These are phyloP conservation scores for Nepenthes alata DNA, from an alignment of 179 eudicot genomes.

Conservation along the genomic window DNA sequence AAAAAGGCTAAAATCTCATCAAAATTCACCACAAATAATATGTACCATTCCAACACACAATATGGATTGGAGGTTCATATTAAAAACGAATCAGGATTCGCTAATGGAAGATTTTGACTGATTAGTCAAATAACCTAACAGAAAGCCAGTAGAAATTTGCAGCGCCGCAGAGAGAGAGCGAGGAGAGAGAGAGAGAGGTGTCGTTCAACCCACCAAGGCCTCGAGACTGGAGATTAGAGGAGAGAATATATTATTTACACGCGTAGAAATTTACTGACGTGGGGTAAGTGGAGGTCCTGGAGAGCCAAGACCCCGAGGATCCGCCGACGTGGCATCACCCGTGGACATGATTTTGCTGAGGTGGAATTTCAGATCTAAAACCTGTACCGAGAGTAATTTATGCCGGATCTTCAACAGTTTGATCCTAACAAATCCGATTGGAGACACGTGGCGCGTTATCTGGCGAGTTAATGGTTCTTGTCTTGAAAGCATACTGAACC, in stretches of 20 bases:
- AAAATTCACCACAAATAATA: too few species aligned
- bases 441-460: slow-evolving; percentile 32
- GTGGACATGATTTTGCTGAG: slow-evolving; percentile 9
- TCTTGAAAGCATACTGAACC: not conserved
- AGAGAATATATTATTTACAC: slow-evolving; percentile 1
- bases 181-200: too few species aligned
- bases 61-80: too few species aligned
- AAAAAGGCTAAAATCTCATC: too few species aligned
- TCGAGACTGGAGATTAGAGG: not conserved
- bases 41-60: too few species aligned
- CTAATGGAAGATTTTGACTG: too few species aligned
- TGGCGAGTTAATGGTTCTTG: slow-evolving; percentile 21
- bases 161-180: too few species aligned
- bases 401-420: slow-evolving; percentile 9
- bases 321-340: slow-evolving; percentile 12
- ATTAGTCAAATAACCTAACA: too few species aligned
- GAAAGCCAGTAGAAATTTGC: too few species aligned
- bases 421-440: slow-evolving; percentile 14
- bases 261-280: slow-evolving; percentile 7
- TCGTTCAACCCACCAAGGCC: too few species aligned
- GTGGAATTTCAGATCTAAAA: slow-evolving; percentile 9
- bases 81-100: too few species aligned
- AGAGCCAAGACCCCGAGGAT: slow-evolving; percentile 7
- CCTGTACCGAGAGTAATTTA: slow-evolving; percentile 5
- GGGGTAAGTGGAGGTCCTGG: slow-evolving; percentile 3